Evolutionary conservation across 495 filamentous ascomycete genomes (phyloP), one percentile per base, ranked within the genome.

Genomic region (Hypoxylon subgilvum): DNA sequence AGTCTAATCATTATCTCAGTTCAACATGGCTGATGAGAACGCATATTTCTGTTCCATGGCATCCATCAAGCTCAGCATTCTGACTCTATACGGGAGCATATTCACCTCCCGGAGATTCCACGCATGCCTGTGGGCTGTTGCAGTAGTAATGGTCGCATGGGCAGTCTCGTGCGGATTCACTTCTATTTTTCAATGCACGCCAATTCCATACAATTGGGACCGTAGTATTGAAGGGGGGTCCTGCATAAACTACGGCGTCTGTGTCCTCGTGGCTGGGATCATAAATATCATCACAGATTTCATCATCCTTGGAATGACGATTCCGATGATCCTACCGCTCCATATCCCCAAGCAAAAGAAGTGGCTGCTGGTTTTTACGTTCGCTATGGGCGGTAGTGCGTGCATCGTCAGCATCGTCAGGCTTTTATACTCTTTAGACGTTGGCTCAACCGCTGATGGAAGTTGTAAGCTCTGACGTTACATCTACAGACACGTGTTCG

Each of bases 371-470:
- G 21, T 36, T 5, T 39, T 41, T 12, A 23, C 48, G 2, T 63
- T 63, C 42, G 48, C 35, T 6, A 21, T 44, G 9, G 60, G 60
- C 5, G 22, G 39, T 12, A 58, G 47, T 12, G 48, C 42, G 1
- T 63, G 53, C 4, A 28, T 50, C 12, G 36, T 53, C 7, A 42
- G 48, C n/a, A 54, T 63, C 23, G 18, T 63, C 31, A 53, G 60
- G 25, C 17, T 63, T 14, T 25, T 36, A 6, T 58, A 36, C 31
- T 21, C 60, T 0, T 38, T 57, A 14, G 25, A 50, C 7, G 30
- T 50, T 22, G 41, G 42, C 2, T 9, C 59, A 19, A 58, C 32
- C 13, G 60, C 36, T 32, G 52, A 27, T 10, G 36, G 52, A 4
- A 41, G 16, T n/a, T 42, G 49, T 35, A 35, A 32, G 36, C n/a